Base-by-base conservation (phyloP, 108 stramenopile genomes). In the Hondaea fermentalgiana region DNA sequence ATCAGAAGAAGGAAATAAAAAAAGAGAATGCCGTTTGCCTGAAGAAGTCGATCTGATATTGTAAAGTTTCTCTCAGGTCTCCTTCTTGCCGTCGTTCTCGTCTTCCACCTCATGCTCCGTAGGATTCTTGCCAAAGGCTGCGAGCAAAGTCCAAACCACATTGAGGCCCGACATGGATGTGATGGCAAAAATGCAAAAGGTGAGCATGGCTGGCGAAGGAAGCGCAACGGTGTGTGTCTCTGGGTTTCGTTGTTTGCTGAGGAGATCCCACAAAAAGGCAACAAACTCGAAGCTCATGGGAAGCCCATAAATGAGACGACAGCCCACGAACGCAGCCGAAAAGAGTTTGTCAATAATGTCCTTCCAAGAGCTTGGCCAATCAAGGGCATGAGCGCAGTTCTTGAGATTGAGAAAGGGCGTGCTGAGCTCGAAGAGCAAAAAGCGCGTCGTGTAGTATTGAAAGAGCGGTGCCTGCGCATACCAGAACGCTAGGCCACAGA, bases 111-210 rank as follows among this genome's bases (percentile, higher is more conserved):
- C 51, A 28, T 83, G 76, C 76, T n/a, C 45, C 3, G 45, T 28
- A 6, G 76, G 45, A 43, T 12, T 47, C 76, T 83, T 83, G 64
- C 64, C 64, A 69, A 69, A 17, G 45, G 28, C n/a, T 53, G 76
- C 76, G 3, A 83, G 45, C 6, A 83, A 23, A 83, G 49, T 6
- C 76, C 76, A 83, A 43, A 83, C 6, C 6, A 83, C 76, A 53
- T 83, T 83, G 45, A 83, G 51, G 49, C 49, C 45, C n/a, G 76
- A 21, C 76, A 83, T 83, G 76, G 49, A 53, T 17, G 51, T 3
- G 76, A 83, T 83, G 25, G 76, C 76, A 83, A 83, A 83, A 45
- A 83, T 83, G 76, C 76, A 21, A 83, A 83, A 83, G 76, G 64
- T 23, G 42, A 69, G 64, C 51, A 83, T 53, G 28, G 6, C 5